phyloP scores from a whole-genome alignment of 1,284 basidiomycete genomes.

The Ganoderma lucidum region DNA sequence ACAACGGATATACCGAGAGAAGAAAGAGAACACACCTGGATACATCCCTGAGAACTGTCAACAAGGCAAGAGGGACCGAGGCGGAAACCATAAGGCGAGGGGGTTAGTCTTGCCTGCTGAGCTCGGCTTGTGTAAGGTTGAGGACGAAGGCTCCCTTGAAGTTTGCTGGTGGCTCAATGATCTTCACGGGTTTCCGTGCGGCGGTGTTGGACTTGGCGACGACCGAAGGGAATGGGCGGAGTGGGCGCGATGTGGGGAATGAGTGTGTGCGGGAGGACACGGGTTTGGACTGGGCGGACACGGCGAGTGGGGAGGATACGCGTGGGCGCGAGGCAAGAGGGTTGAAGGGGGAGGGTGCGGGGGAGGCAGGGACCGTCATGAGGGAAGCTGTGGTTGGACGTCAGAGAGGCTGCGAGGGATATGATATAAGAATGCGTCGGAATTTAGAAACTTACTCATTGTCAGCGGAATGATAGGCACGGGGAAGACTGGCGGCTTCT shows the following conservation, averaged over 20 bases:
- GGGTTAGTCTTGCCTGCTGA: slow-evolving; percentile 72
- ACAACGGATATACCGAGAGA: not conserved
- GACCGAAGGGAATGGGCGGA: slow-evolving; percentile 78
- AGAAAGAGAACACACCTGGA: slow-evolving; percentile 20
- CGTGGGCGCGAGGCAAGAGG: slow-evolving; percentile 38
- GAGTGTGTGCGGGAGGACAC: slow-evolving; percentile 41
- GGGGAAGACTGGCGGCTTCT: slow-evolving; percentile 1
- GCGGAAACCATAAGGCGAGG: not conserved
- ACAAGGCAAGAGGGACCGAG: slow-evolving; percentile 12
- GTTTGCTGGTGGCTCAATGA: slow-evolving; percentile 79
- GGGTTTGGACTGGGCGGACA: slow-evolving; percentile 40
- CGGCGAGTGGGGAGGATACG: slow-evolving; percentile 70
- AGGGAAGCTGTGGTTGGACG: slow-evolving; percentile 26
- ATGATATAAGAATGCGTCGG: slow-evolving; percentile 1
- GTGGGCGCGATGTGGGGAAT: slow-evolving; percentile 72
- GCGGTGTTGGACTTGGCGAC: slow-evolving; percentile 45
- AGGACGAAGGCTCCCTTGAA: slow-evolving; percentile 75
- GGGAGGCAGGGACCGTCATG: slow-evolving; percentile 41
- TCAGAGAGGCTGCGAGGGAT: not conserved
- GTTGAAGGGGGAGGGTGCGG: slow-evolving; percentile 36
- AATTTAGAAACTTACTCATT: slow-evolving; percentile 34
- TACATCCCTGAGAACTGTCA: slow-evolving; percentile 26
- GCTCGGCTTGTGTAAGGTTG: slow-evolving; percentile 81
- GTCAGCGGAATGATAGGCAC: slow-evolving; percentile 9
- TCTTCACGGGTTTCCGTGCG: slow-evolving; percentile 59